These are phyloP conservation scores for Geotrichum bryndzae DNA, from an alignment of 1,139 yeast species.

Conservation along the genomic window DNA sequence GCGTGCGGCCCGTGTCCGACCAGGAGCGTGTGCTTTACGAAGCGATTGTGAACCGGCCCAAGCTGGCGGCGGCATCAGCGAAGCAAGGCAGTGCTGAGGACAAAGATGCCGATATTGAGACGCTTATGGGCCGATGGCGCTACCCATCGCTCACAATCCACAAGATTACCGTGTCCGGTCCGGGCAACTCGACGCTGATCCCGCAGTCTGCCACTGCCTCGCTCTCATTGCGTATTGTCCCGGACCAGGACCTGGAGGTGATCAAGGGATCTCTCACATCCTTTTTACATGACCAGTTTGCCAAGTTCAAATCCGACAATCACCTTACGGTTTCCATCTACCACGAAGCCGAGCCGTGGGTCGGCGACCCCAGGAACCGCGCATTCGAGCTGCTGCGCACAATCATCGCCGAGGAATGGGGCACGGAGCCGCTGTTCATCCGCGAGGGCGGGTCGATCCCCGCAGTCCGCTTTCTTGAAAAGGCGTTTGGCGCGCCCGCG, in stretches of 20 bases:
- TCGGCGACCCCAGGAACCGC: constrained; percentile 73
- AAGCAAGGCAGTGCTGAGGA: background rate
- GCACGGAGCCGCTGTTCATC: constrained; percentile 57
- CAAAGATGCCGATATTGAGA: background rate
- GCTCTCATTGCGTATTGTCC: constrained; percentile 80
- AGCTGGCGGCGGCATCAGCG: constrained; percentile 13
- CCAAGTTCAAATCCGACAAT: constrained; percentile 52
- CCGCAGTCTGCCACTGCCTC: constrained; percentile 76
- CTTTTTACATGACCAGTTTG: constrained; percentile 45
- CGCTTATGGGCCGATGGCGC: constrained; percentile 78
- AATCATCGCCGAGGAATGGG: constrained; percentile 47
- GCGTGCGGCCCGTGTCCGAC: constrained; percentile 50
- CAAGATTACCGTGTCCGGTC: constrained; percentile 79
- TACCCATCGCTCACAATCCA: constrained; percentile 89
- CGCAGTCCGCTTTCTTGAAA: constrained; percentile 76
- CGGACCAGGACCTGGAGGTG: constrained; percentile 65
- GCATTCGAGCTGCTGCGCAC: constrained; percentile 61
- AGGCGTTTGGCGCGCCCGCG: constrained; percentile 76
- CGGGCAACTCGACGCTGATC: constrained; percentile 82
- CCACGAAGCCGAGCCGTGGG: constrained; percentile 94
- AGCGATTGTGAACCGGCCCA: constrained; percentile 47
- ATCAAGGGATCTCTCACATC: constrained; percentile 48
- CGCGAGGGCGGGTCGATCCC: constrained; percentile 98
- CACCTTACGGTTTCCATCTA: constrained; percentile 52
- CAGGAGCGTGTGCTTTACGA: constrained; percentile 57